Evolutionary conservation across 2,329 filamentous ascomycete genomes (phyloP), one percentile per base, ranked within the genome.

Genomic region (Scytalidium lignicola): DNA sequence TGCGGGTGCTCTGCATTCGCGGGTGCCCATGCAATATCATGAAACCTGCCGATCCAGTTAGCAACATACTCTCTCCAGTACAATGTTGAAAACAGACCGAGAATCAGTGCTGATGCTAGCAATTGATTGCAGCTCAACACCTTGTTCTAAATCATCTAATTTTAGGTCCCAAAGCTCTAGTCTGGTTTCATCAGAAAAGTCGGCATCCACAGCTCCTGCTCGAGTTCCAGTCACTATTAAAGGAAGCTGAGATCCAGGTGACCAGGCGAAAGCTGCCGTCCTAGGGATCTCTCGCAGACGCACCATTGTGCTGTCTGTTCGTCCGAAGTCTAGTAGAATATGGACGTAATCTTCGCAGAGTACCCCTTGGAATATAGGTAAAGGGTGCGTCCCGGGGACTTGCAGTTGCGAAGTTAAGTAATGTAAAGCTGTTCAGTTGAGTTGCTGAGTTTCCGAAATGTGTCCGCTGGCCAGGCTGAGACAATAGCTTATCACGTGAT

Each of bases 251-350:
- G 88, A 74, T 60, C 85, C 88, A 21, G 91, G 87, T 59, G 90
- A 96, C 92, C 93, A 99, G 65, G 93, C 90, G 70, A 99, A 99
- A 63, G 92, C 88, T 70, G 92, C 93, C 64, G 93, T 99, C 72
- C 93, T 84, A 68, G 90, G 88, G 66, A 99, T 95, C 76, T 97
- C 91, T 78, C 92, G 84, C 71, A 97, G 79, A 74, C 90, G 88
- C 72, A 96, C 92, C 93, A 99, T 99, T 70, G 43, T 60, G 55
- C 52, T 52, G 58, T 49, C 54, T 13, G 32, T 37, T 17, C n/a
- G 32, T 37, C 32, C 21, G 20, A 44, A 44, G 18, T 19, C 41
- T 43, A 43, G 32, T 37, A 44, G 26, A 28, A 12, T 28, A 37
- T 37, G 32, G 32, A 37, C 32, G 32, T 8, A 37, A 17, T 37